Conservation (phyloP, 78 protist species). For the Chrysochromulina tobinii region DNA sequence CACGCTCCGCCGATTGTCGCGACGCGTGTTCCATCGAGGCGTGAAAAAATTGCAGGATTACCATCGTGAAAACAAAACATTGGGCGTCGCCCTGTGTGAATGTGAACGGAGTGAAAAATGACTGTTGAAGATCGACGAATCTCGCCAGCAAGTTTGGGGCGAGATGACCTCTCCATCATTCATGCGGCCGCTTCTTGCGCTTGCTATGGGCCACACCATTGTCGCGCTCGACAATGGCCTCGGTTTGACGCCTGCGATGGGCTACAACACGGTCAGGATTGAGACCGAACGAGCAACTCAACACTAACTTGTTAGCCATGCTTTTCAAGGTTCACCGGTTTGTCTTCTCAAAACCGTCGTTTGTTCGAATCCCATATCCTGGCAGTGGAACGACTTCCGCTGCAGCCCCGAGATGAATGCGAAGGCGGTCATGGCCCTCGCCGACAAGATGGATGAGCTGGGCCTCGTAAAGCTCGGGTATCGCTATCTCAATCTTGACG, state of each 20-base stretch:
- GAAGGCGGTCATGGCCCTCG: background rate
- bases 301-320: background rate
- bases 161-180: too few species aligned
- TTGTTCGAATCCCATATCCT: too few species aligned
- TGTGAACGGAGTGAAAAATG: too few species aligned
- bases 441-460: background rate
- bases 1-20: too few species aligned
- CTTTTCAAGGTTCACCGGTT: background rate
- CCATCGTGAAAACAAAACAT: too few species aligned
- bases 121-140: too few species aligned
- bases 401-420: background rate
- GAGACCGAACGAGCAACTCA: too few species aligned
- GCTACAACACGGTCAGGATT: conserved; percentile 15
- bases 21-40: too few species aligned
- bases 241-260: conserved; percentile 17
- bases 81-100: too few species aligned
- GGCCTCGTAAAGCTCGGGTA: conserved; percentile 1
- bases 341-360: background rate
- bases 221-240: conserved; percentile 28
- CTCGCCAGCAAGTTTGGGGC: too few species aligned
- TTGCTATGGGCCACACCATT: background rate
- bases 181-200: background rate
- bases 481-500: conserved; percentile 22
- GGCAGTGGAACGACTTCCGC: conserved; percentile 20
- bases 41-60: too few species aligned